phyloP scores from a whole-genome alignment of 352 stramenopile genomes.

The Pythium brassicae region DNA sequence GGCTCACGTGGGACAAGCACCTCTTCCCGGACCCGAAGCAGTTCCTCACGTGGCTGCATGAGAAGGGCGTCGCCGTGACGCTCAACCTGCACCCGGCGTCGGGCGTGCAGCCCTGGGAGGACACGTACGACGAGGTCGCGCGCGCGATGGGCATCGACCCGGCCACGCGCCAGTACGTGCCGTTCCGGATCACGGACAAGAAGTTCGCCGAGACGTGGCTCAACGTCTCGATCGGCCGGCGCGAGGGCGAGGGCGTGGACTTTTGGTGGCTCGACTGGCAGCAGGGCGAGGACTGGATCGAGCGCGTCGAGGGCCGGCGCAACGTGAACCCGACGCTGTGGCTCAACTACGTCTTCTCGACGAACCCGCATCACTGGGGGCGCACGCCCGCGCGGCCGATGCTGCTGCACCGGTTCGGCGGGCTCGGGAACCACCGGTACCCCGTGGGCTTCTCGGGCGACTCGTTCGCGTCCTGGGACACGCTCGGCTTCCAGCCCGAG shows the following conservation, averaged over 20 bases:
- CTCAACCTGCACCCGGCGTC: slow-evolving; percentile 48
- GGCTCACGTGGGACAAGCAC: slow-evolving; percentile 42
- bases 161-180: slow-evolving; percentile 21
- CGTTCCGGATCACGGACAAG: slow-evolving; percentile 33
- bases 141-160: slow-evolving; percentile 31
- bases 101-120: slow-evolving; percentile 40
- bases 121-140: slow-evolving; percentile 24
- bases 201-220: slow-evolving; percentile 25
- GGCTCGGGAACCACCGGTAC: slow-evolving; percentile 51
- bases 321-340: slow-evolving; percentile 46
- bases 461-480: slow-evolving; percentile 28
- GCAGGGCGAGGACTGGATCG: slow-evolving; percentile 40
- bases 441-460: slow-evolving; percentile 51
- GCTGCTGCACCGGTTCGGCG: slow-evolving; percentile 41
- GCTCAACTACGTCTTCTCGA: slow-evolving; percentile 45
- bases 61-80: slow-evolving; percentile 25
- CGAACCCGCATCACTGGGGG: slow-evolving; percentile 27
- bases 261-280: slow-evolving; percentile 70
- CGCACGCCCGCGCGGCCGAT: slow-evolving; percentile 20
- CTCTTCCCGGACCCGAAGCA: slow-evolving; percentile 37
- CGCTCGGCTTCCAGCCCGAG: slow-evolving; percentile 36
- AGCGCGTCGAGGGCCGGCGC: slow-evolving; percentile 16
- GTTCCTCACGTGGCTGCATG: slow-evolving; percentile 27
- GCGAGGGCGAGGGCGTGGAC: slow-evolving; percentile 30
- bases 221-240: slow-evolving; percentile 19